A percentile compares a stretch with the other conserved stretches of the same genome.
These are phyloP conservation scores for Globisporangium sylvaticum DNA, from an alignment of 352 stramenopile genomes.

Conservation along the genomic window DNA sequence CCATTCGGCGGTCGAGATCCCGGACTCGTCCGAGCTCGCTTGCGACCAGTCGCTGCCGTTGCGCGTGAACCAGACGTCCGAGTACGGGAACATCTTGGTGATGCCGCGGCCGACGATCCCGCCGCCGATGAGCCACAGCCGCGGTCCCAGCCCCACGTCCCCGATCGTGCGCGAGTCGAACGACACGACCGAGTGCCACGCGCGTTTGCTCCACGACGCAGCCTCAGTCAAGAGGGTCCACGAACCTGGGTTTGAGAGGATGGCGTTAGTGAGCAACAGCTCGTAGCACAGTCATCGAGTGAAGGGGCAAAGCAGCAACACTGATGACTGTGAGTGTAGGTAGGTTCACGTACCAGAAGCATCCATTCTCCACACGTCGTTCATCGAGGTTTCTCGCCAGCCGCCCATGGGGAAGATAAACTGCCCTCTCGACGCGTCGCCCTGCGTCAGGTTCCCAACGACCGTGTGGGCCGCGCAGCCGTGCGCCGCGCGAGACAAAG, in stretches of 20 bases:
- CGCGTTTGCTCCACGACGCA: constrained; percentile 60
- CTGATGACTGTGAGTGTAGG: too few species aligned
- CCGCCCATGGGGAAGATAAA: constrained; percentile 68
- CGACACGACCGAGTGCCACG: constrained; percentile 73
- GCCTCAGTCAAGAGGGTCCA: constrained; percentile 36
- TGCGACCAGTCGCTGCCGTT: constrained; percentile 52
- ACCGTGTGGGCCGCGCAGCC: constrained; percentile 52
- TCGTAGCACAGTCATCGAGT: neutral
- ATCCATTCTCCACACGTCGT: constrained; percentile 76
- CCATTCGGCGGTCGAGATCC: constrained; percentile 73
- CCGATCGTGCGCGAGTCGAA: constrained; percentile 65
- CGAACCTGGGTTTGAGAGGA: constrained; percentile 1
- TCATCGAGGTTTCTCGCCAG: constrained; percentile 57
- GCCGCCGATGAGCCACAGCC: constrained; percentile 75
- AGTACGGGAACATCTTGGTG: constrained; percentile 67
- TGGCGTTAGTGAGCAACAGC: neutral
- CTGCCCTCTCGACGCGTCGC: constrained; percentile 41
- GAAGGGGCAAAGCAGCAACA: too few species aligned
- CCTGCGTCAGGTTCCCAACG: constrained; percentile 44
- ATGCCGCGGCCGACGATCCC: constrained; percentile 68
- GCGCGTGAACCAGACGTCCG: constrained; percentile 69
- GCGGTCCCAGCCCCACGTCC: constrained; percentile 54
- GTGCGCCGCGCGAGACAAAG: constrained; percentile 39
- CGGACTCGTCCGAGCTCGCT: constrained; percentile 61
- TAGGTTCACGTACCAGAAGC: constrained; percentile 11